A percentile compares a stretch with the other conserved stretches of the same genome.
Evolutionary conservation across 306 rosid species (phyloP).

Genomic region (Pyrus pyrifolia): DNA sequence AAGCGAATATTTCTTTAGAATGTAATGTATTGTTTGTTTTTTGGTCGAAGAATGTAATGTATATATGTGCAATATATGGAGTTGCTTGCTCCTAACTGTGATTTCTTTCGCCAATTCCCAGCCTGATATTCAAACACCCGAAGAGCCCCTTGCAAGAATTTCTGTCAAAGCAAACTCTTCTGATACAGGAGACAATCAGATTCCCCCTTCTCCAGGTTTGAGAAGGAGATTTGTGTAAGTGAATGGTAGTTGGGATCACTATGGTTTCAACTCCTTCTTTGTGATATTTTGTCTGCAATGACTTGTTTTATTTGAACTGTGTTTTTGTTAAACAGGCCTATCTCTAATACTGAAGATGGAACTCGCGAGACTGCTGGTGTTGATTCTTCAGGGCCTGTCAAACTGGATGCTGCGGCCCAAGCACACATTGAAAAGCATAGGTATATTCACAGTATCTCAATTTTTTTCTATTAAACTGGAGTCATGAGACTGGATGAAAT

Average conservation of each 20-base stretch:
- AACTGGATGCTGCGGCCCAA: conserved; percentile 65
- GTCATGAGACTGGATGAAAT: not conserved
- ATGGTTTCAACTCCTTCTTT: not conserved
- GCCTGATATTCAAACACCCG: conserved; percentile 38
- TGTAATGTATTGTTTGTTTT: not conserved
- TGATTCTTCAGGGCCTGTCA: conserved; percentile 49
- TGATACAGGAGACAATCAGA: conserved; percentile 30
- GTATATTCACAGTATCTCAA: conserved; percentile 17
- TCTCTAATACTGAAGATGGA: conserved; percentile 42
- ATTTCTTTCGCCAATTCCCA: conserved; percentile 19
- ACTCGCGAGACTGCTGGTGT: conserved; percentile 31
- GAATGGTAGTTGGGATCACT: not conserved
- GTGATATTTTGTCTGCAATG: conserved; percentile 12
- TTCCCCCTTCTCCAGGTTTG: conserved; percentile 51
- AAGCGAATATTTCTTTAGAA: not conserved
- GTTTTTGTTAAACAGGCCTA: conserved; percentile 42
- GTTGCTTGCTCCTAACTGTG: conserved; percentile 15
- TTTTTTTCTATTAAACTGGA: not conserved
- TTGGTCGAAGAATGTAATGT: not conserved
- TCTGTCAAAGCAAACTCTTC: conserved; percentile 35
- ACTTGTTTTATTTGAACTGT: conserved; percentile 16
- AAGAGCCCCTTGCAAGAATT: conserved; percentile 33
- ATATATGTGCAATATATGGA: not conserved
- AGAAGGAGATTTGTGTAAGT: conserved; percentile 77
- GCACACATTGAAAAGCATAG: conserved; percentile 82